Evolutionary conservation across 495 filamentous ascomycete genomes (phyloP).

Genomic region (Hypoxylon lenormandii): DNA sequence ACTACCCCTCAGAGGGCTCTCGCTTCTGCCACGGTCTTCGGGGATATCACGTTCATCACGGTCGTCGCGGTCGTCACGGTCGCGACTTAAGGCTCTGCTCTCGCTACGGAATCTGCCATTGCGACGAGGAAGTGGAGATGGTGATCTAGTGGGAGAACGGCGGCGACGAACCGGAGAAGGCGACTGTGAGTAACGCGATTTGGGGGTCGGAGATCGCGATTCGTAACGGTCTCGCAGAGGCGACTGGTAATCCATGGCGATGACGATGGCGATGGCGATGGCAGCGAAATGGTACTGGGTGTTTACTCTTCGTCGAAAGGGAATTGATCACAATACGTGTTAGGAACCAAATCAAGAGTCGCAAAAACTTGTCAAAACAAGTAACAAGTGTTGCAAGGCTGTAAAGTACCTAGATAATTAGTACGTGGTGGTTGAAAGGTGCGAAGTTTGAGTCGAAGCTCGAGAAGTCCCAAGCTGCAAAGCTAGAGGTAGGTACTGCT

Average conservation of each 20-base stretch:
- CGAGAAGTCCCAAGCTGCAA: too few species aligned
- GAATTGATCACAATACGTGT: too few species aligned
- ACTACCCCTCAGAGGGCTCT: conserved; percentile 51
- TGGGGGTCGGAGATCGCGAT: conserved; percentile 50
- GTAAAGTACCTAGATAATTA: too few species aligned
- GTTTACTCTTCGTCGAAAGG: too few species aligned
- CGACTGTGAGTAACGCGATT: conserved; percentile 51
- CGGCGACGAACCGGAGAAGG: conserved; percentile 50
- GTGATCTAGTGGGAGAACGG: conserved; percentile 47
- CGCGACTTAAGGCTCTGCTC: conserved; percentile 47
- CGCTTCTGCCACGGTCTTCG: conserved; percentile 54
- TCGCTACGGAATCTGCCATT: conserved; percentile 50
- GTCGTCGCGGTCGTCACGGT: conserved; percentile 31
- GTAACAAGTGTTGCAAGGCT: too few species aligned
- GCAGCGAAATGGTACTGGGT: neutral
- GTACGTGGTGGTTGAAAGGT: too few species aligned
- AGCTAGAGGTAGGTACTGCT: too few species aligned
- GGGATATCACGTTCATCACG: conserved; percentile 18
- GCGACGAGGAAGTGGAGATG: conserved; percentile 40
- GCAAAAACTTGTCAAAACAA: too few species aligned
- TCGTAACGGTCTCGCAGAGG: conserved; percentile 46
- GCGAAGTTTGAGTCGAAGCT: too few species aligned
- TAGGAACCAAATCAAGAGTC: too few species aligned
- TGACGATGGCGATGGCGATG: too few species aligned
- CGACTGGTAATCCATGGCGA: conserved; percentile 49